Base-by-base conservation (phyloP, 331 rosid species). In the Acacia pycnantha region DNA sequence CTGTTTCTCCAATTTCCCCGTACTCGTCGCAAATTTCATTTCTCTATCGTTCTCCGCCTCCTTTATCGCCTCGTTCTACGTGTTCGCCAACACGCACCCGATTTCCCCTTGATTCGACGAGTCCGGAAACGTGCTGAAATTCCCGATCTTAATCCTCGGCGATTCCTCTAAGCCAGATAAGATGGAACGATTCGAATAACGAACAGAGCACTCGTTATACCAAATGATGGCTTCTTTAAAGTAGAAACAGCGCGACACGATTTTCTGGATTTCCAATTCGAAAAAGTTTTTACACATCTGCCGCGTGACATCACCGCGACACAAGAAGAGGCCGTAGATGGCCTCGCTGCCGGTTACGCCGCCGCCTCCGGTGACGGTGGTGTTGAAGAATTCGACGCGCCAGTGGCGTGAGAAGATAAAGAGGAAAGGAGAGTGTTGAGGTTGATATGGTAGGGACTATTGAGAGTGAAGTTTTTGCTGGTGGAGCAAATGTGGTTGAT, bases 271-370 rank as follows among this genome's bases (percentile, higher is more conserved):
- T 1, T 22, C 76, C 12, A 5, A 6, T 21, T n/a, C 7, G 10
- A 83, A 80, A 69, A 85, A 85, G 33, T 26, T 18, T 11, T 19
- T 67, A 35, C 89, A 89, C 21, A 21, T 15, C 9, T 29, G 51
- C 13, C 29, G 2, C 51, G 33, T 11, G 73, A 77, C 53, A n/a
- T 89, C 92, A 0, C 89, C 92, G 10, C 89, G 89, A 43, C 90
- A 87, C 54, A 83, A 77, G 85, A 85, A 84, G 64, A 76, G 80
- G 40, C 88, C 84, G 44, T 81, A 53, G 66, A 67, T 41, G 1
- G 67, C 10, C 2, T 31, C 35, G 53, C 51, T 6, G 41, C 4
- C 10, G 4, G 14, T 26, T 26, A 0, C 15, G 3, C 35, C 2
- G 31, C 62, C 65, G 16, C 7, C 7, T 21, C 29, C 21, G 10